A percentile compares a stretch with the other conserved stretches of the same genome.
Conservation (phyloP, 202 grass and related monocot genomes). For the Zoysia matrella region DNA sequence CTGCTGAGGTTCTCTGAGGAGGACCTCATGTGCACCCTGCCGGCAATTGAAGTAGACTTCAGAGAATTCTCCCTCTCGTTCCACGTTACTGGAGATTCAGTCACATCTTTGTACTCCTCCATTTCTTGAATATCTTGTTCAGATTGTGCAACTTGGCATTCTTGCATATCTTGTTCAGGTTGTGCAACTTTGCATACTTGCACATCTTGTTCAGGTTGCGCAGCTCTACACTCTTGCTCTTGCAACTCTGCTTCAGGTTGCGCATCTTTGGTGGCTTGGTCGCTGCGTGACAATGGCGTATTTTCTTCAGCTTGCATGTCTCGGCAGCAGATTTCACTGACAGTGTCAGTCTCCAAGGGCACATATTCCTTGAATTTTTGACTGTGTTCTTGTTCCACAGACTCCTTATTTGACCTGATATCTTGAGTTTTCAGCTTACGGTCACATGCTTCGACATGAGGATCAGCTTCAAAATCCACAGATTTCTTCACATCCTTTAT, state of each 20-base stretch:
- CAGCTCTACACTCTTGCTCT: conserved; percentile 6
- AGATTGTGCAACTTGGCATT: background rate
- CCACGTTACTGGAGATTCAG: conserved; percentile 8
- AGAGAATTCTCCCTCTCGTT: conserved; percentile 14
- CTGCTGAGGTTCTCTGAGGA: conserved; percentile 55
- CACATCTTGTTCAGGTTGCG: background rate
- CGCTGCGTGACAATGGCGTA: background rate
- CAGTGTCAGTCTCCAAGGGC: background rate
- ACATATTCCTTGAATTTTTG: conserved; percentile 20
- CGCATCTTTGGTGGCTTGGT: background rate
- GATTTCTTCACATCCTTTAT: conserved; percentile 8
- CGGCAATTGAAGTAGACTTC: background rate
- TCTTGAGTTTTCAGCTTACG: background rate
- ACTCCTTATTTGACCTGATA: background rate
- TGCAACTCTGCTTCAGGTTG: conserved; percentile 17
- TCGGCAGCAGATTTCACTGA: background rate
- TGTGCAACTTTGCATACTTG: background rate
- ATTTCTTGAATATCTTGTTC: background rate
- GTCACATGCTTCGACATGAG: background rate
- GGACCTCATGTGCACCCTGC: conserved; percentile 43
- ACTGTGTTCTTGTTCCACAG: background rate
- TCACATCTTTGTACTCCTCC: conserved; percentile 29
- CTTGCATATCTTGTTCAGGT: too few relatives aligned
- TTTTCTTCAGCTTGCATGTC: background rate
- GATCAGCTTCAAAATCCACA: background rate